These are phyloP conservation scores for Tolypocladium amazonense DNA, from an alignment of 2,329 filamentous ascomycete genomes.

Conservation along the genomic window DNA sequence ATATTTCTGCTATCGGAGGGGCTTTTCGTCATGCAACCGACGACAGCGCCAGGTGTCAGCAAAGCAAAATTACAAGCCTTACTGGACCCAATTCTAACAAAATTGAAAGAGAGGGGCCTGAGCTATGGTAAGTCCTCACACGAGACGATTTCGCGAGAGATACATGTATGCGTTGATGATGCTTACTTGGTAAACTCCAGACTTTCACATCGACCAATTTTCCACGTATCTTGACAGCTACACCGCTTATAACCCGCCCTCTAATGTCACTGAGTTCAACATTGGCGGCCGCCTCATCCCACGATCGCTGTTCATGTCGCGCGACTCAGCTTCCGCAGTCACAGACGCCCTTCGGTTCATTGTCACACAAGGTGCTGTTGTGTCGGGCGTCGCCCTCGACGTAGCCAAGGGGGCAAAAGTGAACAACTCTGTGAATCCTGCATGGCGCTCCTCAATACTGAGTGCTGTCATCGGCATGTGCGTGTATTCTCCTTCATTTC, in stretches of 20 bases:
- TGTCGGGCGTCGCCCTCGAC: background rate
- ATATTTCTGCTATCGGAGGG: background rate
- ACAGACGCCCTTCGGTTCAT: background rate
- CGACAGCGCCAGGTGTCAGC: background rate
- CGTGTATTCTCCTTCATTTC: background rate
- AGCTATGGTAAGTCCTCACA: background rate
- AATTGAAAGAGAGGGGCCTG: background rate
- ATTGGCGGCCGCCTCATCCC: conserved; percentile 31
- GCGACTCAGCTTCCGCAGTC: background rate
- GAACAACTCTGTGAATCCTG: background rate
- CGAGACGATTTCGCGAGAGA: background rate
- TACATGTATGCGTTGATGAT: background rate
- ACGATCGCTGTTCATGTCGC: conserved; percentile 15
- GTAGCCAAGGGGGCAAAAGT: background rate
- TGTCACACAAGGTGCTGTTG: background rate
- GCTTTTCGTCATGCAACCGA: background rate
- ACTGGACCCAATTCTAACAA: background rate
- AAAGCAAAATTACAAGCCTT: background rate
- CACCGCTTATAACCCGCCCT: background rate
- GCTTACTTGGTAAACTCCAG: background rate
- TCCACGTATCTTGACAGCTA: background rate
- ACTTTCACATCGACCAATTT: background rate
- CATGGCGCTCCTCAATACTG: background rate
- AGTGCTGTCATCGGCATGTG: background rate
- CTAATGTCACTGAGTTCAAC: conserved; percentile 20